These are phyloP conservation scores for Kodamaea restingae DNA, from an alignment of 805 yeast genomes.

Conservation along the genomic window DNA sequence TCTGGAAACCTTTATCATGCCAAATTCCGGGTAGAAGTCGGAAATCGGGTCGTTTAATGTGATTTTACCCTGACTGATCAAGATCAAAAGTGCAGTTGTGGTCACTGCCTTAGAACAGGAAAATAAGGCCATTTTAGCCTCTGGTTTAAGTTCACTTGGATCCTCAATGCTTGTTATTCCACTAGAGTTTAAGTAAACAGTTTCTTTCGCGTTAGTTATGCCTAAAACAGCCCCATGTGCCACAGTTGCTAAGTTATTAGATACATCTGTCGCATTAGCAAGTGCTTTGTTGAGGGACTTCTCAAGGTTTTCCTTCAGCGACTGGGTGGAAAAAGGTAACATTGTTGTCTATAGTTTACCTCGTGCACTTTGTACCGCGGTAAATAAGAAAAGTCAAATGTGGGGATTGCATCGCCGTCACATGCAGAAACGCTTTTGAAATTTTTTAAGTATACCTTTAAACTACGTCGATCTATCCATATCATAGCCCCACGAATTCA, in stretches of 20 bases:
- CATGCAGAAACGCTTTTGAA: no score
- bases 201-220: slow-evolving; percentile 20
- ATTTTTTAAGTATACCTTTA: no score
- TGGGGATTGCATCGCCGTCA: not conserved
- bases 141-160: slow-evolving; percentile 13
- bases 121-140: slow-evolving; percentile 19
- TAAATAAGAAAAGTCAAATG: not conserved
- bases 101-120: slow-evolving; percentile 36
- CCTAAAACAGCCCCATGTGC: slow-evolving; percentile 15
- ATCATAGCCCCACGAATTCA: no score
- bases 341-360: not conserved
- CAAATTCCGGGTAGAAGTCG: slow-evolving; percentile 31
- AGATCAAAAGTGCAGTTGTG: slow-evolving; percentile 30
- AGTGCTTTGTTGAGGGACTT: slow-evolving; percentile 6
- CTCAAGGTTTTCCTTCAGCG: slow-evolving; percentile 1
- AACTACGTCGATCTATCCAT: no score
- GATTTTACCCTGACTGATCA: slow-evolving; percentile 29
- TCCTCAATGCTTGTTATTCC: slow-evolving; percentile 13
- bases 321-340: not conserved
- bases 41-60: slow-evolving; percentile 33
- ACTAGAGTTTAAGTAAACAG: slow-evolving; percentile 19
- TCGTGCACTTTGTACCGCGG: no score
- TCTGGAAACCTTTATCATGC: slow-evolving; percentile 19
- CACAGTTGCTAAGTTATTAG: not conserved
- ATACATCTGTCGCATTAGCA: slow-evolving; percentile 3